Evolutionary conservation across 768 basidiomycete genomes (phyloP).

Genomic region (Hypholoma sublateritium): DNA sequence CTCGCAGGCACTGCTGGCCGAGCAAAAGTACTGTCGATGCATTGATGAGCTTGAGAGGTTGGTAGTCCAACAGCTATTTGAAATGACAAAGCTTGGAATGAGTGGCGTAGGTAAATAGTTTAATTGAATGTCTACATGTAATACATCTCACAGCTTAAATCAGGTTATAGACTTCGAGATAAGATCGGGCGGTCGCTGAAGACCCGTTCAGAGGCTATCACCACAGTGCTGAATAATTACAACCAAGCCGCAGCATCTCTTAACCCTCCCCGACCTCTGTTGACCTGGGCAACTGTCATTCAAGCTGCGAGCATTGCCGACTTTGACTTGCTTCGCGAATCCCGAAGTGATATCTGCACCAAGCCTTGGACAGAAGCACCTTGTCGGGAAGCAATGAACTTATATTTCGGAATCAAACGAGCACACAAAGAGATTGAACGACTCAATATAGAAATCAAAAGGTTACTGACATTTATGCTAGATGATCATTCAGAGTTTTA

Average conservation of each 20-base stretch:
- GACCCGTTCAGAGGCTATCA: constrained; percentile 18
- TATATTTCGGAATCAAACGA: constrained; percentile 15
- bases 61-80: constrained; percentile 21
- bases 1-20: background rate
- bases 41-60: constrained; percentile 20
- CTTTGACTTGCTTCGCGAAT: constrained; percentile 22
- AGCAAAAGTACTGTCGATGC: constrained; percentile 3
- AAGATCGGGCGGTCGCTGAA: constrained; percentile 18
- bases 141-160: background rate
- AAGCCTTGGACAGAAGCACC: constrained; percentile 18
- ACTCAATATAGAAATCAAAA: constrained; percentile 16
- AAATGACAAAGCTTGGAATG: constrained; percentile 23
- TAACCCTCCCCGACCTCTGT: constrained; percentile 12
- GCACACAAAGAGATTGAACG: constrained; percentile 16
- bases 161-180: constrained; percentile 26
- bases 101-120: constrained; percentile 20
- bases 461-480: constrained; percentile 9
- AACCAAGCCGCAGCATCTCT: constrained; percentile 22
- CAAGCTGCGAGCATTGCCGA: constrained; percentile 17
- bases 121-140: background rate
- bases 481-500: constrained; percentile 4
- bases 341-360: constrained; percentile 15
- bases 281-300: constrained; percentile 22
- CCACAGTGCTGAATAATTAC: constrained; percentile 17
- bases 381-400: constrained; percentile 13